Evolutionary conservation across 148 eudicot genomes (phyloP).

Genomic region (Rhododendron henanense): DNA sequence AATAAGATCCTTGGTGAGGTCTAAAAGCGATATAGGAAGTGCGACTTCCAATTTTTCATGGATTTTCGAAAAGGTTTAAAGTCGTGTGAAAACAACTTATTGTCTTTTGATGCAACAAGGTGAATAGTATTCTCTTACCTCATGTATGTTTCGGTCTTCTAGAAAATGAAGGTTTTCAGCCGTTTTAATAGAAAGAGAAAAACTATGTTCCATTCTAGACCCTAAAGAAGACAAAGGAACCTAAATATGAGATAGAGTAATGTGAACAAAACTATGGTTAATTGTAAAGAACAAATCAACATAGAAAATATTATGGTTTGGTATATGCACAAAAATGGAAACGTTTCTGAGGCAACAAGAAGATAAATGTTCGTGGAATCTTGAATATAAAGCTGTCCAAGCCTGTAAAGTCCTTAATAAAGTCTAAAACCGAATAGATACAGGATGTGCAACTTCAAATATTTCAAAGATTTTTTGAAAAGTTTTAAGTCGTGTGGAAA

Average conservation of each 20-base stretch:
- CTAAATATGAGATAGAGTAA: background rate
- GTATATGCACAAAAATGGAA: background rate
- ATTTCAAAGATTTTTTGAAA: background rate
- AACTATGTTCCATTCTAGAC: background rate
- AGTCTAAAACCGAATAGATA: background rate
- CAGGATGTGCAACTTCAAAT: background rate
- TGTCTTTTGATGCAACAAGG: background rate
- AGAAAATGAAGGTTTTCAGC: background rate
- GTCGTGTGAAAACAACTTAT: background rate
- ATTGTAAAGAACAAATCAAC: background rate
- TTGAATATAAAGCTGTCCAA: background rate
- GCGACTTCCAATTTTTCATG: background rate
- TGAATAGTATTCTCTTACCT: background rate
- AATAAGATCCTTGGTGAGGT: background rate
- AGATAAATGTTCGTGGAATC: background rate
- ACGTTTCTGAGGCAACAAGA: background rate
- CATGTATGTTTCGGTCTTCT: background rate
- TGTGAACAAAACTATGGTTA: background rate
- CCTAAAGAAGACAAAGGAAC: background rate
- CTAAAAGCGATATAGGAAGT: background rate
- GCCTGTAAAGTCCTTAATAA: background rate
- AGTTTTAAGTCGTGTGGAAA: no score
- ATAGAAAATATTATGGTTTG: background rate
- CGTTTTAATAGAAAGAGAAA: background rate
- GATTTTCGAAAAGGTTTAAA: background rate